Conservation (phyloP, 2,329 filamentous ascomycete species). For the Cytospora leucostoma region DNA sequence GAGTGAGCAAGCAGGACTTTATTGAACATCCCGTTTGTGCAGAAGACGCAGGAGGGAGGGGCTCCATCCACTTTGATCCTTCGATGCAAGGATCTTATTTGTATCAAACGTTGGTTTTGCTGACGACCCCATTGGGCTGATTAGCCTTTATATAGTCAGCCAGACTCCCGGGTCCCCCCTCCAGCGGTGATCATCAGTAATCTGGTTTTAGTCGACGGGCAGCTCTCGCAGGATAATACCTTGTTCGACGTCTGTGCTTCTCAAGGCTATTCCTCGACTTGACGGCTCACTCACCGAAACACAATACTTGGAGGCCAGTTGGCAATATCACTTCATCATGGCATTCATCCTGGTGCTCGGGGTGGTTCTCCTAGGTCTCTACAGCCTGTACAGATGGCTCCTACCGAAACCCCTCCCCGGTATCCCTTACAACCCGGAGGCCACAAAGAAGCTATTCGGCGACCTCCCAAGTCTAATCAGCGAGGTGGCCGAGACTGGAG, state of each 20-base stretch:
- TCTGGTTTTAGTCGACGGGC: neutral
- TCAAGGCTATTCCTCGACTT: neutral
- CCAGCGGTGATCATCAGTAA: neutral
- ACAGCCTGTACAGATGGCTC: conserved; percentile 20
- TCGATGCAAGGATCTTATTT: no score
- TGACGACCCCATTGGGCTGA: no score
- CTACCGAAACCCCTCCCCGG: conserved; percentile 36
- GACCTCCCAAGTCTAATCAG: conserved; percentile 28
- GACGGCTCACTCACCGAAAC: neutral
- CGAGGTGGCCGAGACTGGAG: conserved; percentile 26
- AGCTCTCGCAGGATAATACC: neutral
- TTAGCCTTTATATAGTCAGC: neutral
- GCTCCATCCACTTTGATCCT: no score
- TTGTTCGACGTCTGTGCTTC: neutral
- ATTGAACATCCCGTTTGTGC: no score
- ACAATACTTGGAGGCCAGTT: neutral
- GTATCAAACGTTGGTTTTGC: neutral
- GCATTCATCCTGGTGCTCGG: neutral
- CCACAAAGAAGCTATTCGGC: conserved; percentile 31
- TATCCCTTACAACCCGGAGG: conserved; percentile 34
- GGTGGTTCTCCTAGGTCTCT: neutral
- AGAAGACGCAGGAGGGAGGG: no score
- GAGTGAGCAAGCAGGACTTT: no score
- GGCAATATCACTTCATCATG: neutral
- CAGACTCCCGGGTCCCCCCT: neutral